These are phyloP conservation scores for Lineolata rhizophorae DNA, from an alignment of 495 filamentous ascomycete genomes.

Conservation along the genomic window DNA sequence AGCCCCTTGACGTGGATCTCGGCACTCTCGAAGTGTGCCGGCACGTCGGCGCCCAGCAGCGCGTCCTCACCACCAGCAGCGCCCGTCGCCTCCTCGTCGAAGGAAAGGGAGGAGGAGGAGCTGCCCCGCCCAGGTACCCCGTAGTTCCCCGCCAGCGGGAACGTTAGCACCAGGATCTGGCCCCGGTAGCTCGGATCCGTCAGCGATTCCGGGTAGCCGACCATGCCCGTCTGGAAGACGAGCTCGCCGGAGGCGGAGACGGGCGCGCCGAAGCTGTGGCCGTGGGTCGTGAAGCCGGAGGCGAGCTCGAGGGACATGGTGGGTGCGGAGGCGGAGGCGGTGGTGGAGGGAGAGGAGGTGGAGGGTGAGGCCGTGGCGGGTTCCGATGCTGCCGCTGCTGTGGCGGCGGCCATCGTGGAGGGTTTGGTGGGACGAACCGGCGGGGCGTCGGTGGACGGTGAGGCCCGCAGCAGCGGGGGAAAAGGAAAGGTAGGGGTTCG, in stretches of 20 bases:
- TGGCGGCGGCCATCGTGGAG: too few species aligned
- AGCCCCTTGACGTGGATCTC: conserved; percentile 86
- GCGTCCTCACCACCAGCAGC: too few species aligned
- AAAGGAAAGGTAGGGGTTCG: too few species aligned
- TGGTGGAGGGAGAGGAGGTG: too few species aligned
- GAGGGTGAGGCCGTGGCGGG: too few species aligned
- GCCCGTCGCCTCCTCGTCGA: too few species aligned
- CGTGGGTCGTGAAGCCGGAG: conserved; percentile 73
- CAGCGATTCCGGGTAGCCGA: conserved; percentile 89
- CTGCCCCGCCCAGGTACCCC: conserved; percentile 61
- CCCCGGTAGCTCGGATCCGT: conserved; percentile 86
- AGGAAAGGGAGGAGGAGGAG: too few species aligned
- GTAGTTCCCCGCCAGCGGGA: conserved; percentile 84
- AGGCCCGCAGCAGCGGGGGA: too few species aligned
- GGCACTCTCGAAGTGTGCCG: conserved; percentile 75
- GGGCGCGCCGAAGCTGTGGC: conserved; percentile 83
- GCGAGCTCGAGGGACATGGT: conserved; percentile 64
- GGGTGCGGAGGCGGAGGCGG: too few species aligned
- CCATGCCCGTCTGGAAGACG: conserved; percentile 99
- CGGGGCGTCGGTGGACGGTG: too few species aligned
- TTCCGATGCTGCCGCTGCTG: too few species aligned
- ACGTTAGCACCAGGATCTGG: conserved; percentile 79
- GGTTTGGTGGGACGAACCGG: too few species aligned
- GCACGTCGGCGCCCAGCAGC: conserved; percentile 59
- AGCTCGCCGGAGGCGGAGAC: conserved; percentile 87